Evolutionary conservation across 2,329 filamentous ascomycete species (phyloP).

Genomic region (Alternaria longipes): DNA sequence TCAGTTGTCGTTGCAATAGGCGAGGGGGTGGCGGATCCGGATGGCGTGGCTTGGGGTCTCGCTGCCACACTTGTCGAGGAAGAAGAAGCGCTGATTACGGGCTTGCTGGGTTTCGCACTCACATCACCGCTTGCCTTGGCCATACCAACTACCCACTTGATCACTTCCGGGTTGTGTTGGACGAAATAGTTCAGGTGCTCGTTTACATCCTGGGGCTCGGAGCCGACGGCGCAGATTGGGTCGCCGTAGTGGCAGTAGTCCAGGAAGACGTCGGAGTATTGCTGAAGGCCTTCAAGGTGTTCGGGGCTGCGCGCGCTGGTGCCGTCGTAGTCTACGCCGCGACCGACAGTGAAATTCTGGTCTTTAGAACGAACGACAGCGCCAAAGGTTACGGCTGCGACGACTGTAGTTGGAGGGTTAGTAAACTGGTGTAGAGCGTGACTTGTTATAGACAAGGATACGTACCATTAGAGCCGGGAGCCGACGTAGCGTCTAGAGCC

Average conservation of each 20-base stretch:
- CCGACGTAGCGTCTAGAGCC: slow-evolving; percentile 27
- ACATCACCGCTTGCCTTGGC: slow-evolving; percentile 24
- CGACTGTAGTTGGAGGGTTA: slow-evolving; percentile 22
- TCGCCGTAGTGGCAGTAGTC: slow-evolving; percentile 71
- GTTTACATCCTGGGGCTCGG: slow-evolving; percentile 60
- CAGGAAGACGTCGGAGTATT: slow-evolving; percentile 57
- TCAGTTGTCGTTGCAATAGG: slow-evolving; percentile 12
- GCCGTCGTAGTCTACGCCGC: slow-evolving; percentile 33
- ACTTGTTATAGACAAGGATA: not conserved
- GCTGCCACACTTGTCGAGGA: slow-evolving; percentile 10
- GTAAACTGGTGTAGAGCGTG: not conserved
- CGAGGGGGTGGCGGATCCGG: slow-evolving; percentile 2
- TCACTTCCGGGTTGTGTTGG: slow-evolving; percentile 34
- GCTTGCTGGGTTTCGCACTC: slow-evolving; percentile 22
- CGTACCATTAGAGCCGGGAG: slow-evolving; percentile 34
- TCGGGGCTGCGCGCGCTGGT: slow-evolving; percentile 28
- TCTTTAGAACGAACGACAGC: slow-evolving; percentile 32
- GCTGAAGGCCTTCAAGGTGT: slow-evolving; percentile 28
- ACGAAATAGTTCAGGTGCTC: slow-evolving; percentile 67
- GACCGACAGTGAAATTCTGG: slow-evolving; percentile 38
- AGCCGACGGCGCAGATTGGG: slow-evolving; percentile 69
- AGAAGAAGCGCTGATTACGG: slow-evolving; percentile 9
- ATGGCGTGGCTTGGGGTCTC: slow-evolving; percentile 9
- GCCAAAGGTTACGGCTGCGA: slow-evolving; percentile 40
- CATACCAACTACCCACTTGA: slow-evolving; percentile 28